Evolutionary conservation across 2,329 filamentous ascomycete genomes (phyloP).

Genomic region (Clonostachys sp.): DNA sequence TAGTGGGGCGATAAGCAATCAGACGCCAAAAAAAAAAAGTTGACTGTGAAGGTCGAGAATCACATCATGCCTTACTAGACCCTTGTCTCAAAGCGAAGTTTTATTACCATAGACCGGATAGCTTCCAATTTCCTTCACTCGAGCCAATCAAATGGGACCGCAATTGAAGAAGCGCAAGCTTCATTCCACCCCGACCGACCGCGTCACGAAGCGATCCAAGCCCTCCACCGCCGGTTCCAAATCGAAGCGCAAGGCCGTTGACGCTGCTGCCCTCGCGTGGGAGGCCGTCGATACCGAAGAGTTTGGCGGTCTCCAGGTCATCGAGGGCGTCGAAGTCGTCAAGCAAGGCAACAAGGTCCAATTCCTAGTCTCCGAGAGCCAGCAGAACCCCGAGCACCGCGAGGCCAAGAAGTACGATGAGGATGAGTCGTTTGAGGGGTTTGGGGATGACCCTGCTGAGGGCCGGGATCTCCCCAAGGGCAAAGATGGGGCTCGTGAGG

Average conservation of each 20-base stretch:
- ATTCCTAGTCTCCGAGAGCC: conserved; percentile 39
- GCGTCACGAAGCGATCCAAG: conserved; percentile 24
- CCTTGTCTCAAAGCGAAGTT: no score
- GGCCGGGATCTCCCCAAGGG: conserved; percentile 20
- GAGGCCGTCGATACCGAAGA: conserved; percentile 78
- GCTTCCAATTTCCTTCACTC: no score
- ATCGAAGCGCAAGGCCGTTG: conserved; percentile 24
- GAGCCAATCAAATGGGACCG: conserved; percentile 17
- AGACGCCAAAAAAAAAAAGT: no score
- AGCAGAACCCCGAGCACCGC: conserved; percentile 6
- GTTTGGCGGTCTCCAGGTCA: conserved; percentile 87
- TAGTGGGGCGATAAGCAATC: no score
- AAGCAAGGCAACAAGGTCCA: conserved; percentile 54
- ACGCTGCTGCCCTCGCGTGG: conserved; percentile 49
- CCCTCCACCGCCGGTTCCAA: conserved; percentile 9
- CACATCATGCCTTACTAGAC: no score
- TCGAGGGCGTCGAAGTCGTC: conserved; percentile 86
- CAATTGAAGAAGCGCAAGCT: conserved; percentile 32
- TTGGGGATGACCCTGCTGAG: conserved; percentile 44
- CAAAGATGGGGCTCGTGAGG: conserved; percentile 22
- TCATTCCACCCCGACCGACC: conserved; percentile 15
- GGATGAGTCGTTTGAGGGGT: conserved; percentile 58
- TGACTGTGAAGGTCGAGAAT: no score
- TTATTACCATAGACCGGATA: no score
- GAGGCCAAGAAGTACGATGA: conserved; percentile 18